Evolutionary conservation across 2,329 filamentous ascomycete species (phyloP), one percentile per base, ranked within the genome.

Genomic region (Stagonosporopsis tanaceti): DNA sequence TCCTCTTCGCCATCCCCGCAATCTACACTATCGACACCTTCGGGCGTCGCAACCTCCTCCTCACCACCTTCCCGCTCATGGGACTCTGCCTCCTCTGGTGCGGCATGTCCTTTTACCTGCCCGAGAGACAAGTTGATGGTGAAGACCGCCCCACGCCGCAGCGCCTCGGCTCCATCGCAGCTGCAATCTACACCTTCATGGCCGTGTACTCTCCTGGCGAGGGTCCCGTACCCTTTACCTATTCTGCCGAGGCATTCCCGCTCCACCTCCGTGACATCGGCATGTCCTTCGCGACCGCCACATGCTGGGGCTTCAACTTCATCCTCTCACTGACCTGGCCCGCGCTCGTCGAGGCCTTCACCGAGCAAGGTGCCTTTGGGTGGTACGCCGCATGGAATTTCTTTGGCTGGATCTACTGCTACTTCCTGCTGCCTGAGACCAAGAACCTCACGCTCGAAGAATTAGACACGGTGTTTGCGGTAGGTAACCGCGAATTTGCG

Each of bases 231-330:
- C 68, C 69, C 0, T 71, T 73, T 24, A 79, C 79, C 0, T 77
- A 77, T 57, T 69, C 72, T 0, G 79, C 80, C 14, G 80, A 82
- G 53, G 69, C 74, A 0, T 81, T 80, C 65, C 80, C 79, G 0
- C 74, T 80, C 17, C 78, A 79, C 37, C 73, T 80, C 39, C 77
- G 80, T 60, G 78, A 79, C 37, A 56, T 76, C 27, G 76, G 76
- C 22, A 77, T 77, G 76, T 70, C 66, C 3, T 74, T 76, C 40
- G 66, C 84, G 0, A 85, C 83, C 0, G 82, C 83, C 0, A 85
- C 82, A 44, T 84, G 80, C 24, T 86, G 84, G 83, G 81, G 83
- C 54, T 85, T 85, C 77, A 86, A 86, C 68, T 82, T 81, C 59
- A 70, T 83, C 15, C 74, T 84, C 1, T 78, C 79, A 0, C 78